Evolutionary conservation across 1,139 yeast genomes (phyloP).

Genomic region (Saccharomyces pastorianus): DNA sequence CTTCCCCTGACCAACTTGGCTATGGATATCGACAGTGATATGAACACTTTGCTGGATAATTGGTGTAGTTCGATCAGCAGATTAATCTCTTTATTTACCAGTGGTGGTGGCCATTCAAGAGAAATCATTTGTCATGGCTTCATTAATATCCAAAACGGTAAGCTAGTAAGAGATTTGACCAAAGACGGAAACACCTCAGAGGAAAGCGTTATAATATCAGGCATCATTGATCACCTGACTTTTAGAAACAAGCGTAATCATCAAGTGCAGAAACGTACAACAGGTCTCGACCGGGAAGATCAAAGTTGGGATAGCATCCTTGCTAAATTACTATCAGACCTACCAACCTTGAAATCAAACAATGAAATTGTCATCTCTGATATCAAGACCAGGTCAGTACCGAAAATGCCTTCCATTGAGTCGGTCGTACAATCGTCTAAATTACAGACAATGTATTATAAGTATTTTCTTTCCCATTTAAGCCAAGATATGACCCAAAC

Average conservation of each 20-base stretch:
- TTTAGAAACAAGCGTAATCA: conserved; percentile 23
- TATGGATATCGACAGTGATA: conserved; percentile 8
- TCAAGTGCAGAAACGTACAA: conserved; percentile 24
- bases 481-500: conserved; percentile 24
- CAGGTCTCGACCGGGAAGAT: conserved; percentile 21
- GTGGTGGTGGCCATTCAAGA: conserved; percentile 42
- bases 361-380: conserved; percentile 40
- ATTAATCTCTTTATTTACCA: conserved; percentile 36
- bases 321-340: neutral
- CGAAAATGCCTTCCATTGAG: conserved; percentile 39
- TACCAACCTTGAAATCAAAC: conserved; percentile 1
- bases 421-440: conserved; percentile 45
- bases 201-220: conserved; percentile 44
- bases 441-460: conserved; percentile 52
- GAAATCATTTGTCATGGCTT: conserved; percentile 54
- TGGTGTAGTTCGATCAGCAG: conserved; percentile 36
- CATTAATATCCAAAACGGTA: conserved; percentile 32
- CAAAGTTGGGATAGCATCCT: neutral
- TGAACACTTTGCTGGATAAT: conserved; percentile 28
- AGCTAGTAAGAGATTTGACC: conserved; percentile 18
- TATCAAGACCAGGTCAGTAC: conserved; percentile 47
- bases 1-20: conserved; percentile 8
- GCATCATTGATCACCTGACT: conserved; percentile 49
- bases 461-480: conserved; percentile 37
- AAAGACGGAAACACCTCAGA: conserved; percentile 3